phyloP scores from a whole-genome alignment of 2,329 filamentous ascomycete species.

The Conoideocrella luteorostrata region DNA sequence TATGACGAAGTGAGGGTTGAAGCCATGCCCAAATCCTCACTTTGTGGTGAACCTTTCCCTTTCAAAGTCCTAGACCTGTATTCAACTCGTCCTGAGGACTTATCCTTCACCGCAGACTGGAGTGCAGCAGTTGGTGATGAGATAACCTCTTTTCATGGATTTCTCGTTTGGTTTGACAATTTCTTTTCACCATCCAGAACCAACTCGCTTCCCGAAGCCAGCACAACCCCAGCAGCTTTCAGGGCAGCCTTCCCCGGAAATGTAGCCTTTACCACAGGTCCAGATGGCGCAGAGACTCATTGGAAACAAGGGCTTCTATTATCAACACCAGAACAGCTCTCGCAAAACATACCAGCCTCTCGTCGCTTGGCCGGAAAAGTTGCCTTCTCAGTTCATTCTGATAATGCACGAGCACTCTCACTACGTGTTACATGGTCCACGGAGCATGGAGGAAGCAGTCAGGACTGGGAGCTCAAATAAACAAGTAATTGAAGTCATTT shows the following conservation, averaged over 20 bases:
- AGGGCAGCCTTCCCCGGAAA: constrained; percentile 49
- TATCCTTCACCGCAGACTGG: constrained; percentile 69
- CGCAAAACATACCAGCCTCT: constrained; percentile 42
- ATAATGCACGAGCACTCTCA: constrained; percentile 62
- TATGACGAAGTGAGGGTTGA: constrained; percentile 77
- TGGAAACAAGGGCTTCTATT: constrained; percentile 83
- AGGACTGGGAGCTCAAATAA: constrained; percentile 47
- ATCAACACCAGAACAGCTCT: constrained; percentile 50
- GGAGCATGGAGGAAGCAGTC: constrained; percentile 33
- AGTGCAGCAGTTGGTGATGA: constrained; percentile 53
- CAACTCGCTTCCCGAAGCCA: constrained; percentile 40
- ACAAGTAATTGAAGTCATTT: not conserved
- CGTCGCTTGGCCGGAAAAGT: constrained; percentile 60
- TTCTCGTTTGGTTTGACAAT: constrained; percentile 88
- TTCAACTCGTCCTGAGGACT: constrained; percentile 61
- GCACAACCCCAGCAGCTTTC: constrained; percentile 58
- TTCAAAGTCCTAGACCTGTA: constrained; percentile 76
- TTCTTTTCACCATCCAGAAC: constrained; percentile 68
- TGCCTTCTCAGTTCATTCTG: constrained; percentile 61
- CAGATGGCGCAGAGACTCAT: constrained; percentile 70
- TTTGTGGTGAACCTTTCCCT: constrained; percentile 54
- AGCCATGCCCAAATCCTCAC: constrained; percentile 54
- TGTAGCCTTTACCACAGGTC: constrained; percentile 85
- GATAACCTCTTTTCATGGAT: constrained; percentile 71
- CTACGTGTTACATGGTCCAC: constrained; percentile 58